Evolutionary conservation across 768 basidiomycete species (phyloP), one percentile per base, ranked within the genome.

Genomic region (Steccherinum ochraceum): DNA sequence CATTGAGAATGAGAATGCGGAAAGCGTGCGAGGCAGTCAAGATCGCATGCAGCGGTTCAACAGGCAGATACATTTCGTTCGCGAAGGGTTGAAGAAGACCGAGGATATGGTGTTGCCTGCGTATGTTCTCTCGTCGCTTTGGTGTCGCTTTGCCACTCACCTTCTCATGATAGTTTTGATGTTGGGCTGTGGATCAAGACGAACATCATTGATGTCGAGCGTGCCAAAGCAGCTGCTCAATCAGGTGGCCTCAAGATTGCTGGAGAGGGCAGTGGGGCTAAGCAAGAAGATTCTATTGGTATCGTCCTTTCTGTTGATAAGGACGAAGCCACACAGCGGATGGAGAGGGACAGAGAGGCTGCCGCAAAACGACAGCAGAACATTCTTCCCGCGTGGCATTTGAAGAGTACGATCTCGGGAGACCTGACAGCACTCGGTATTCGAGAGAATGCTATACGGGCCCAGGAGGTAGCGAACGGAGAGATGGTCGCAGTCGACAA

Each of bases 11-110:
- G 92, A 94, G 68, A 86, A 93, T 56, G 82, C 87, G 7, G 92
- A 91, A 69, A 87, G 81, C 52, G 86, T 89, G 4, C 72, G 73
- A 52, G 90, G 89, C 10, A 90, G 85, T 59, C 88, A 95, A 69
- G 95, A 98, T 66, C 79, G 91, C 52, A 96, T 98, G 93, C 89
- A 93, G 67, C 75, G 92, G 55, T 93, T 98, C 67, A 95, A 96
- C 66, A 75, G 82, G 55, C 89, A 93, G 65, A 94, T 94, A 75
- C 78, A 85, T 25, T 87, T 86, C 60, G 82, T 98, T 43, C 78
- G 86, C 26, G 91, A 93, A 57, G 88, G 91, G 3, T 67, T 99
- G 58, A 85, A 92, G 61, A 87, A 84, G 65, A 90, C 92, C 54
- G 95, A 97, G 61, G 78, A 81, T 19, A 89, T 94, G 80, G 75